A percentile compares a stretch with the other conserved stretches of the same genome.
phyloP scores from a whole-genome alignment of 179 eudicot genomes.

The Beta macrorhiza region DNA sequence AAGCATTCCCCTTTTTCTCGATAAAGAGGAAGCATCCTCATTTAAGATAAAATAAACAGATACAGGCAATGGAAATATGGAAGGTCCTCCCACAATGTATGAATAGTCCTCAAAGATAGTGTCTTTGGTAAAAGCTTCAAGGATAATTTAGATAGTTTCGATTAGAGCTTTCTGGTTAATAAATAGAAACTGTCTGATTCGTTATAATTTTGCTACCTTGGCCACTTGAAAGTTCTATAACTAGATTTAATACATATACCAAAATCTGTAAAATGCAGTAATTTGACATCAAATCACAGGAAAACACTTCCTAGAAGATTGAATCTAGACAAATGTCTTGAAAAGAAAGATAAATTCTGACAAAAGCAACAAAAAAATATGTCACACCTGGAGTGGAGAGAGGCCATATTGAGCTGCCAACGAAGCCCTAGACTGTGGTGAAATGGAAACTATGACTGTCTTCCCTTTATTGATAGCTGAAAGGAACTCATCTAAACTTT shows the following conservation, averaged over 20 bases:
- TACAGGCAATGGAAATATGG: not conserved
- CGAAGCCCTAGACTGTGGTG: slow-evolving; percentile 98
- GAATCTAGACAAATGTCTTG: not conserved
- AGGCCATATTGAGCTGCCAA: slow-evolving; percentile 85
- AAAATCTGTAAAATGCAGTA: not conserved
- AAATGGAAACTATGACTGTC: slow-evolving; percentile 77
- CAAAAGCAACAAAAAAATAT: not conserved
- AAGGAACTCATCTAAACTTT: slow-evolving; percentile 89
- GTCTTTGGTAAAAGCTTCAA: not conserved
- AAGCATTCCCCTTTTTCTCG: not conserved
- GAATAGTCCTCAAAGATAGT: not conserved
- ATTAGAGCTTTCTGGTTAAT: not conserved
- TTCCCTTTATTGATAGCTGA: slow-evolving; percentile 62
- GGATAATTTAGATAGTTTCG: not conserved
- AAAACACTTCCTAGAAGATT: not conserved
- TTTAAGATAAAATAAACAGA: not conserved
- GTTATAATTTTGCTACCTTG: not conserved
- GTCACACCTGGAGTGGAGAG: slow-evolving; percentile 71
- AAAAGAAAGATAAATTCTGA: not conserved
- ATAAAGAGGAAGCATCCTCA: not conserved
- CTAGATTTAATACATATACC: not conserved
- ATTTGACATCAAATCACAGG: not conserved
- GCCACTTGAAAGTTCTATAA: not conserved
- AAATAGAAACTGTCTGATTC: not conserved
- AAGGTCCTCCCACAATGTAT: not conserved